Base-by-base conservation (phyloP, 257 asterid species). In the Verbascum thapsus region DNA sequence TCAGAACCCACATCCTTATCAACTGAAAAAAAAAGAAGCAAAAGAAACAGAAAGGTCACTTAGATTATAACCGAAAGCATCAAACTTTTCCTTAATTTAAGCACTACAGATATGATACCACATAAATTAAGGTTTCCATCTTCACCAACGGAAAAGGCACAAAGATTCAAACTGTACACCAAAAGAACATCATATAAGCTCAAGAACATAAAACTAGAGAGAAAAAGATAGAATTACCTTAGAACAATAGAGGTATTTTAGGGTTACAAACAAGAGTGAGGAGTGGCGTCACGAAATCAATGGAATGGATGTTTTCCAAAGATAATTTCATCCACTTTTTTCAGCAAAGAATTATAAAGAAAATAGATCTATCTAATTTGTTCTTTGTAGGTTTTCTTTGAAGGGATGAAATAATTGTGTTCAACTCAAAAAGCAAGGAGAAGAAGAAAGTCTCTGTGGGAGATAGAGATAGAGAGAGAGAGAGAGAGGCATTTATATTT, bases 101-200 rank as follows among this genome's bases (percentile, higher is more conserved):
- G 39, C 68, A 32, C 16, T n/a, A n/a, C 52, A 53, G 37, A 50
- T 3, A 59, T 13, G 11, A 41, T 48, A 32, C 13, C 23, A 69
- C n/a, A 61, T 2, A 13, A 68, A 50, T 0, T 30, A 10, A 60
- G 41, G 63, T 11, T 49, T 58, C 45, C 30, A 59, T 54, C 51
- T 58, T 52, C 65, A 42, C 64, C 12, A 40, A 38, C 23, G 26
- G 17, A 37, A 60, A 61, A 61, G 41, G 39, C 41, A 42, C 12
- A 68, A 67, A 61, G 62, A 61, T 23, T 15, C 40, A 40, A 51
- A 41, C 59, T 65, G 50, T 43, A 72, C 47, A 39, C 23, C 42
- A 53, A 40, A 61, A 26, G 6, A 45, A 39, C 44, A 61, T 10
- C 40, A 47, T 32, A 37, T 7, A 38, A 52, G 3, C 23, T 2